Conservation (phyloP, 305 asterid genomes). For the Coffea humblotiana region DNA sequence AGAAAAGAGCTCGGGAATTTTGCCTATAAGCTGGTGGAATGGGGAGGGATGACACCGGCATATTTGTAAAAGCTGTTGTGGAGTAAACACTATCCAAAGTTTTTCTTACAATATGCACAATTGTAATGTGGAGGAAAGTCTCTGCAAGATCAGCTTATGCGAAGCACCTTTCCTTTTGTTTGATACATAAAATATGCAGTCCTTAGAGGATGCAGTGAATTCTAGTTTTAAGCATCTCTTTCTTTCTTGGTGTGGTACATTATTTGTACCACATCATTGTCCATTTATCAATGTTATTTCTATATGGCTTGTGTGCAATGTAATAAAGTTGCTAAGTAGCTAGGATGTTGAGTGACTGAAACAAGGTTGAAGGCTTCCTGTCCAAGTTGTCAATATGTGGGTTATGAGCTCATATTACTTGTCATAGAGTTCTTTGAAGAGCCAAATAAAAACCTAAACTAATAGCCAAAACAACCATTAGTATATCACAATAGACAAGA, state of each 20-base stretch:
- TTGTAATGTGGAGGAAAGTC: neutral
- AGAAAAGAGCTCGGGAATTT: neutral
- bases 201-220: neutral
- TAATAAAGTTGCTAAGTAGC: neutral
- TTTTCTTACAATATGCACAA: neutral
- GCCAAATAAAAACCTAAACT: neutral
- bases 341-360: neutral
- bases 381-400: neutral
- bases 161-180: neutral
- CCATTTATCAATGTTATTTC: neutral
- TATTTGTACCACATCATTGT: neutral
- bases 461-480: neutral
- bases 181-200: neutral
- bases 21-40: neutral
- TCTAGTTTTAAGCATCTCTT: neutral
- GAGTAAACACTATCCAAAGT: neutral
- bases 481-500: neutral
- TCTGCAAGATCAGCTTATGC: neutral
- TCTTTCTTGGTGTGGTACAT: neutral
- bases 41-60: neutral
- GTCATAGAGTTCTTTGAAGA: neutral
- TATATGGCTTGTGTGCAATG: neutral
- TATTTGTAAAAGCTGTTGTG: neutral
- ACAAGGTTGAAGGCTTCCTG: neutral
- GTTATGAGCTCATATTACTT: neutral